Base-by-base conservation (phyloP, 306 rosid genomes). In the Lathyrus sativus region DNA sequence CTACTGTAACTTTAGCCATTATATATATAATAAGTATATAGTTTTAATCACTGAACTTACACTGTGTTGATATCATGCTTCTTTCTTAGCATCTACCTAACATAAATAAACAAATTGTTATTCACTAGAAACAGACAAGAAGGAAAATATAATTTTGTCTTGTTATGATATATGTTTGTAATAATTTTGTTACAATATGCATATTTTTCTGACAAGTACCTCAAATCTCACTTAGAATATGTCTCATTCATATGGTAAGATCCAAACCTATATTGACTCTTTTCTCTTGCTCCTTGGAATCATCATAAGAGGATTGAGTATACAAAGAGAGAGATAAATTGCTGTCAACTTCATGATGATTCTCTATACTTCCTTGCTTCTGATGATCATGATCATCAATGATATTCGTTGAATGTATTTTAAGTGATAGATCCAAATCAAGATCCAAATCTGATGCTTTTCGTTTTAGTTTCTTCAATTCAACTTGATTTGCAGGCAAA, bases 211-310 rank as follows among this genome's bases (percentile, higher is more conserved):
- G 83, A 78, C 83, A 86, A 79, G 80, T 85, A 86, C 88, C 82
- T 83, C 85, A 83, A 78, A 88, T 92, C 96, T 85, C 88, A 89
- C 96, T 89, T 82, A 85, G 85, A 88, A 84, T 83, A 84, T 79
- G 75, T 73, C 81, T 41, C 73, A 85, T 83, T 92, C 96, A 59
- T 63, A 83, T 79, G 75, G 90, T 85, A 85, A 90, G 96, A 92
- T 90, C 88, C 82, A 90, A 85, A 71, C 83, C 82, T 12, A 56
- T 13, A 81, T 88, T 88, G 53, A 73, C 73, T 68, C 76, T 70
- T 71, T 68, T 68, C 43, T 60, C 72, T 54, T 67, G 57, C 70
- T 58, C 61, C 75, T 76, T 67, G 37, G 35, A 44, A 4, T 38
- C 61, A 41, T 49, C 73, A 79, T 76, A 61, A 12, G 80, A 56